phyloP scores from a whole-genome alignment of 2,329 filamentous ascomycete genomes.

The Cercospora sojina region DNA sequence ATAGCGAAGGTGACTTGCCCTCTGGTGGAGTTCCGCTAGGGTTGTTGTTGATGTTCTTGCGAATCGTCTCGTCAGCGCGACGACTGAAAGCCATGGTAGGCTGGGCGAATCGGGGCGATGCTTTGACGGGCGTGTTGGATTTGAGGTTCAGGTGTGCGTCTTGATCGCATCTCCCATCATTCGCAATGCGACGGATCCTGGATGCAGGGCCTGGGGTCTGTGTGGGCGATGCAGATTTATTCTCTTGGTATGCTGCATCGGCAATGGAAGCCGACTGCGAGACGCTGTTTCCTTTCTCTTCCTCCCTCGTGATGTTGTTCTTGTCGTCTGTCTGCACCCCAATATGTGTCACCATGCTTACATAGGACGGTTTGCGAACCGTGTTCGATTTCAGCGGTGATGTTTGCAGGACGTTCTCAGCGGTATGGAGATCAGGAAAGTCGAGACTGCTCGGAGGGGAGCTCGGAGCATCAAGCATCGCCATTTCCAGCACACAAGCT shows the following conservation, averaged over 20 bases:
- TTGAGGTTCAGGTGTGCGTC: not conserved
- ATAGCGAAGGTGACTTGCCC: conserved; percentile 21
- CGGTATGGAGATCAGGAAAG: conserved; percentile 21
- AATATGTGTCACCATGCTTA: conserved; percentile 9
- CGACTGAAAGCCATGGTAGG: conserved; percentile 33
- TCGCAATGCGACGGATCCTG: not conserved
- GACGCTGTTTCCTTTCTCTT: not conserved
- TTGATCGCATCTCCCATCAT: not conserved
- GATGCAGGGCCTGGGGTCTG: not conserved
- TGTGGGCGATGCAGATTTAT: not conserved
- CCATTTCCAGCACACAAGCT: not conserved
- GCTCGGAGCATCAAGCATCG: not conserved
- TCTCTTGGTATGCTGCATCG: not conserved
- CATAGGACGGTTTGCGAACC: conserved; percentile 21
- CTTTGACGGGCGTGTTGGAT: not conserved
- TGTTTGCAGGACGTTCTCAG: not conserved
- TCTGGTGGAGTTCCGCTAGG: conserved; percentile 18
- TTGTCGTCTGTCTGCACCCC: not conserved
- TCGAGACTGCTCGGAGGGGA: conserved; percentile 20
- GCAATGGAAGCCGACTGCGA: not conserved
- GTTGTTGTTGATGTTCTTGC: conserved; percentile 23
- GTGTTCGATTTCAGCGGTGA: not conserved
- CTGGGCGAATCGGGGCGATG: conserved; percentile 34
- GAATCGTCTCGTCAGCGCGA: conserved; percentile 29
- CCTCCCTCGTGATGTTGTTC: not conserved